These are phyloP conservation scores for Chaetothyriales sp. DNA, from an alignment of 2,329 filamentous ascomycete genomes.

Conservation along the genomic window DNA sequence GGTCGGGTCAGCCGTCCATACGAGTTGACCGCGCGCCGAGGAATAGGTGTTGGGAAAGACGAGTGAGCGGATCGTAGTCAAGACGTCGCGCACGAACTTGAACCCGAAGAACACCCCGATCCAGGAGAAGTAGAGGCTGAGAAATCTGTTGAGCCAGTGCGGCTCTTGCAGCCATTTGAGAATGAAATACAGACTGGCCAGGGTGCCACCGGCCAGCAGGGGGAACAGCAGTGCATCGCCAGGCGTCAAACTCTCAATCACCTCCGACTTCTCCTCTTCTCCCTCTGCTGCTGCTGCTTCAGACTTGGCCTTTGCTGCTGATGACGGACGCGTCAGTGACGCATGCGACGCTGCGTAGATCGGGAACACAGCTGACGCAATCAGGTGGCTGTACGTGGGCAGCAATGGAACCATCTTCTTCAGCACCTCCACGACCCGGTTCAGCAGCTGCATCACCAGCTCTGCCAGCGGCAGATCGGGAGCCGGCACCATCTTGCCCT, in stretches of 20 bases:
- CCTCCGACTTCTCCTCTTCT: conserved; percentile 18
- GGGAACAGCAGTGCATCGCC: conserved; percentile 74
- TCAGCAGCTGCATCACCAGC: background rate
- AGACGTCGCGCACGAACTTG: conserved; percentile 57
- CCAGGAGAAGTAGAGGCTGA: conserved; percentile 70
- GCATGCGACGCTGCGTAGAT: conserved; percentile 77
- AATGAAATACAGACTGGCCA: conserved; percentile 69
- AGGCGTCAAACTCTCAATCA: background rate
- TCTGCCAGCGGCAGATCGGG: background rate
- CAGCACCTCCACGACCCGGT: background rate
- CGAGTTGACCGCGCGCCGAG: conserved; percentile 25
- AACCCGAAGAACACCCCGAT: conserved; percentile 67
- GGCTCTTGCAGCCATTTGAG: conserved; percentile 82
- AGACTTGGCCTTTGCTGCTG: conserved; percentile 45
- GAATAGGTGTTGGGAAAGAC: conserved; percentile 62
- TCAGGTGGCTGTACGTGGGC: conserved; percentile 45
- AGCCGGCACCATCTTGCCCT: background rate
- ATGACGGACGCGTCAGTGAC: conserved; percentile 70
- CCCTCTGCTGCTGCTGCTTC: conserved; percentile 9
- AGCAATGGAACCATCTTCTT: conserved; percentile 27
- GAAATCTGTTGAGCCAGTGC: conserved; percentile 63
- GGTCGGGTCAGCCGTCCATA: conserved; percentile 34
- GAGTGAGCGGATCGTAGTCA: conserved; percentile 52
- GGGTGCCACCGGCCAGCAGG: conserved; percentile 56
- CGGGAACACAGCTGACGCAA: conserved; percentile 60